Evolutionary conservation across 208 protist genomes (phyloP).

Genomic region (Balamuthia mandrillaris): DNA sequence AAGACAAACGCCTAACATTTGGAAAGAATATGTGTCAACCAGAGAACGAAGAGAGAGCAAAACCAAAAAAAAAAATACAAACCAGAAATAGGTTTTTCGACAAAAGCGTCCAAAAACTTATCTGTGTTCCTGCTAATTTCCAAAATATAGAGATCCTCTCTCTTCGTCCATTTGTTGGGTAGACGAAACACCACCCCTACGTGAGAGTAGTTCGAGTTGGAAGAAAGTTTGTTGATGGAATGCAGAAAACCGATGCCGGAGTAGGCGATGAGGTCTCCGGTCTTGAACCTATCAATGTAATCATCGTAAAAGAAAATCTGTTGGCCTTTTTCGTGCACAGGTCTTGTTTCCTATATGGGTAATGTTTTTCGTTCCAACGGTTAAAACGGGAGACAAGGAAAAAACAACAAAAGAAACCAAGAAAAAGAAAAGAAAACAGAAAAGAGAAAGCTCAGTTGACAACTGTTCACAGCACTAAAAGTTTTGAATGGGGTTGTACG

Average conservation of each 20-base stretch:
- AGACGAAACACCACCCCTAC: not conserved
- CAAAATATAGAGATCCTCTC: not conserved
- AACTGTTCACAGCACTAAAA: no score
- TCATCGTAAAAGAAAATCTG: conserved; percentile 26
- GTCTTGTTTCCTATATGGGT: not conserved
- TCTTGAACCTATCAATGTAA: conserved; percentile 15
- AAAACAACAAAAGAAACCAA: no score
- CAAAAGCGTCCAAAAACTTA: not conserved
- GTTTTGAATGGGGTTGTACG: no score
- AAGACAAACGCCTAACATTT: not conserved
- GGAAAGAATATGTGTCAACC: no score
- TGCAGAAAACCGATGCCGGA: not conserved
- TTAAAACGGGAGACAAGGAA: no score
- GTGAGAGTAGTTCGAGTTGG: conserved; percentile 5
- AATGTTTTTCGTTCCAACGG: no score
- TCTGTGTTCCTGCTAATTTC: not conserved
- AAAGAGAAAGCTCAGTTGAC: no score
- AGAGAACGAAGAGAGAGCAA: no score
- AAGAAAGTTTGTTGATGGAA: not conserved
- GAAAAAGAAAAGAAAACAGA: no score
- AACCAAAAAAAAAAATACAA: not conserved
- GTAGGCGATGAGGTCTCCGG: not conserved
- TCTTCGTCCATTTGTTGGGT: not conserved
- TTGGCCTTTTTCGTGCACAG: not conserved
- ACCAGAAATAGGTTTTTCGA: not conserved